Evolutionary conservation across 192 early-diverging fungal species (phyloP).

Genomic region (Umbelopsis sp.): DNA sequence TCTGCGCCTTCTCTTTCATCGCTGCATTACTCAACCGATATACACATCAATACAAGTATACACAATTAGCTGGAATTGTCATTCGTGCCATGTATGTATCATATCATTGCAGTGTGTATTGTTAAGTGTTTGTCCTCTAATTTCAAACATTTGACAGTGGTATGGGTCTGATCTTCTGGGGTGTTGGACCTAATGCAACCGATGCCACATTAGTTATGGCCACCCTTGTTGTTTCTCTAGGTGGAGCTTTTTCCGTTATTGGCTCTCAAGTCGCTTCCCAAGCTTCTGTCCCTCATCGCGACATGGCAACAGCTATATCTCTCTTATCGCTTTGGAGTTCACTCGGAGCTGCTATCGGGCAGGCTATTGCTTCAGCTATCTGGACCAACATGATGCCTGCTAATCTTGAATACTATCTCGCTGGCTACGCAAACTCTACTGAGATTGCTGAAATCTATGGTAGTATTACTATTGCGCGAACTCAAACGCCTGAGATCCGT

Average conservation of each 20-base stretch:
- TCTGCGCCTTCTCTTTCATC: too few relatives aligned
- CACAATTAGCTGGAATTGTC: too few relatives aligned
- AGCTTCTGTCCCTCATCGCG: slow-evolving; percentile 31
- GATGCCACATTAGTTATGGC: too few relatives aligned
- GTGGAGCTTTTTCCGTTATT: slow-evolving; percentile 25
- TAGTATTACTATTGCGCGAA: background rate
- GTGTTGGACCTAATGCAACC: too few relatives aligned
- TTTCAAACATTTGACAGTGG: background rate
- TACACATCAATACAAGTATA: too few relatives aligned
- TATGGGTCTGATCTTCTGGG: slow-evolving; percentile 19
- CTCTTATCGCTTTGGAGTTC: slow-evolving; percentile 30
- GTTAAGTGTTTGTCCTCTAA: too few relatives aligned
- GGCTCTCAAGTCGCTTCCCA: slow-evolving; percentile 28
- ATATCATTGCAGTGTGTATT: too few relatives aligned
- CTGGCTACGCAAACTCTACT: slow-evolving; percentile 23
- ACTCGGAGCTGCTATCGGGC: slow-evolving; percentile 26
- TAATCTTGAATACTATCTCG: slow-evolving; percentile 24
- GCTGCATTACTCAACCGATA: too few relatives aligned
- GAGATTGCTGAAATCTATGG: slow-evolving; percentile 15
- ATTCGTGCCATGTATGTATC: too few relatives aligned
- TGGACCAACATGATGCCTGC: slow-evolving; percentile 30
- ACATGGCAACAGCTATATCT: slow-evolving; percentile 33
- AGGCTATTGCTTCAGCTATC: slow-evolving; percentile 26
- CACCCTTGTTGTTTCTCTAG: slow-evolving; percentile 2
- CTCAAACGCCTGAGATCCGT: too few relatives aligned